Conservation (phyloP, 257 asterid genomes). For the Salvia hispanica region DNA sequence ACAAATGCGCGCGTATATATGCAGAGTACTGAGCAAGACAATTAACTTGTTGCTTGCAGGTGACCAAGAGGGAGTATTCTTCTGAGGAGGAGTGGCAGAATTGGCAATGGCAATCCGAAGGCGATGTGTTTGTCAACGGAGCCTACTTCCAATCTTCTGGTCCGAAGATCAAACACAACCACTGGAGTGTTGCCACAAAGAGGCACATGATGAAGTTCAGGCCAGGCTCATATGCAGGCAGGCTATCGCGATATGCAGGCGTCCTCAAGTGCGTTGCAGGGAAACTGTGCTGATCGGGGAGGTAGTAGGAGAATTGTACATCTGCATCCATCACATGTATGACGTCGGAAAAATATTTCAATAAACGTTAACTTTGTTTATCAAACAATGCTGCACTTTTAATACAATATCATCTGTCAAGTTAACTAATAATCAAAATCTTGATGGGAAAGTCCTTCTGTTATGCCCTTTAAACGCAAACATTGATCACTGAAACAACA, state of each 20-base stretch:
- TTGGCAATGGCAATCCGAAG: slow-evolving; percentile 87
- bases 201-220: slow-evolving; percentile 40
- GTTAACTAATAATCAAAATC: neutral
- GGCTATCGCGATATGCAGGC: slow-evolving; percentile 70
- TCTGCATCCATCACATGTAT: neutral
- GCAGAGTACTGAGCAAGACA: neutral
- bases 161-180: slow-evolving; percentile 32
- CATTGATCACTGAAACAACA: slow-evolving; percentile 33
- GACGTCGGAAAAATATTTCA: neutral
- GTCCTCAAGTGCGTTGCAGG: slow-evolving; percentile 53
- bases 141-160: slow-evolving; percentile 74
- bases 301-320: slow-evolving; percentile 6
- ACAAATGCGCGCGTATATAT: neutral
- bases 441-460: slow-evolving; percentile 54
- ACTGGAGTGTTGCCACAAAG: slow-evolving; percentile 30
- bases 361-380: neutral
- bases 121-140: slow-evolving; percentile 62
- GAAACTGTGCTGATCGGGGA: slow-evolving; percentile 35
- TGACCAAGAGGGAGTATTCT: slow-evolving; percentile 63
- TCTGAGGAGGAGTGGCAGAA: slow-evolving; percentile 45
- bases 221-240: slow-evolving; percentile 63
- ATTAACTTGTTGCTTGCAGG: slow-evolving; percentile 32
- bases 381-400: neutral
- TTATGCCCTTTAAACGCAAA: slow-evolving; percentile 68
- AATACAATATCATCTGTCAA: neutral